Evolutionary conservation across 2,329 filamentous ascomycete genomes (phyloP).

Genomic region (Cercospora zeina): DNA sequence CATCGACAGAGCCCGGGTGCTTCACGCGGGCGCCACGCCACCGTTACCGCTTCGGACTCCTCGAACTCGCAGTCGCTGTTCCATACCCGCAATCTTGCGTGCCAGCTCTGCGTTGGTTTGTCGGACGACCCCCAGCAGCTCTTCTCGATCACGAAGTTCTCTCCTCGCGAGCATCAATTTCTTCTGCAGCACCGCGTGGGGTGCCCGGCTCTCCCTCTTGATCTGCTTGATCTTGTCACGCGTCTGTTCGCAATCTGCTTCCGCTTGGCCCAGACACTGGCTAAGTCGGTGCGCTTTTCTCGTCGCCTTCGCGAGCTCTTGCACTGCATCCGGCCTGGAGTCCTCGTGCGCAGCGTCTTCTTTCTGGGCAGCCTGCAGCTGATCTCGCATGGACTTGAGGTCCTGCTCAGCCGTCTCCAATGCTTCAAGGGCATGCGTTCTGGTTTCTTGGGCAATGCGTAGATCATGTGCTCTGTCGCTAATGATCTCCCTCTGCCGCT

Average conservation of each 20-base stretch:
- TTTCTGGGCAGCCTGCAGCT: neutral
- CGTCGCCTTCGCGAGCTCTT: neutral
- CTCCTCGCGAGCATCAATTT: constrained; percentile 6
- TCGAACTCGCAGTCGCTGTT: constrained; percentile 1
- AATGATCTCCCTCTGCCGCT: constrained; percentile 12
- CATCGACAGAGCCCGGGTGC: neutral
- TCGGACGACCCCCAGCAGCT: constrained; percentile 6
- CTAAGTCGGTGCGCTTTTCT: constrained; percentile 11
- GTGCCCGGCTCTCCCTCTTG: neutral
- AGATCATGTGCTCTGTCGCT: constrained; percentile 1
- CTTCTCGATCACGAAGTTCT: constrained; percentile 12
- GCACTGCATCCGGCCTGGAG: neutral
- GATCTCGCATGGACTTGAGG: neutral
- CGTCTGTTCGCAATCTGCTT: constrained; percentile 12
- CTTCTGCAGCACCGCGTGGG: constrained; percentile 5
- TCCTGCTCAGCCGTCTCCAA: neutral
- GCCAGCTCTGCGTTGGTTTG: constrained; percentile 16
- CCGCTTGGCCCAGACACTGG: constrained; percentile 1
- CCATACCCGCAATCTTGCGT: constrained; percentile 13
- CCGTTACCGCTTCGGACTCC: neutral
- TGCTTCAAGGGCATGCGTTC: neutral
- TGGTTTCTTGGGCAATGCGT: constrained; percentile 2
- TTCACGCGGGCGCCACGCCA: constrained; percentile 1
- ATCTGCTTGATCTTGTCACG: constrained; percentile 12
- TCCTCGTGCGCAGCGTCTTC: neutral